These are phyloP conservation scores for Colletotrichum tofieldiae DNA, from an alignment of 2,329 filamentous ascomycete genomes.

Conservation along the genomic window DNA sequence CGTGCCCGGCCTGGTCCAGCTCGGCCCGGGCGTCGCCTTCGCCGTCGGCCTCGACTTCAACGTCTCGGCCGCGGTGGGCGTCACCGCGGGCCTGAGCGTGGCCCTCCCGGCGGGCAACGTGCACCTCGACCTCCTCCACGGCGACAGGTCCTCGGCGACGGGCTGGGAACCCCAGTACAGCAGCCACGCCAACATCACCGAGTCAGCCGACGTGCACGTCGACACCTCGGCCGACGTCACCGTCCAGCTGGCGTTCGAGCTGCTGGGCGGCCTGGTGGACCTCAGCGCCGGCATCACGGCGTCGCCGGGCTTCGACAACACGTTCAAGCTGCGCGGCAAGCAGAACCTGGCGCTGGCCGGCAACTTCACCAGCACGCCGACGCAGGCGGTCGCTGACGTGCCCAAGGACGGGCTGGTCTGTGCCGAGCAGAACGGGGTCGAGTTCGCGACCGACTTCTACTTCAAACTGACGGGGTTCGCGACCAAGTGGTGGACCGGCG, in stretches of 20 bases:
- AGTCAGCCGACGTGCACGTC: slow-evolving; percentile 51
- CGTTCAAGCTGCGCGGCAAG: slow-evolving; percentile 50
- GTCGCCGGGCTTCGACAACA: slow-evolving; percentile 55
- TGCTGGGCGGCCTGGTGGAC: slow-evolving; percentile 55
- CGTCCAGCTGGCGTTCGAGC: slow-evolving; percentile 56
- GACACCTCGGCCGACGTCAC: slow-evolving; percentile 55
- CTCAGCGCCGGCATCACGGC: slow-evolving; percentile 57
- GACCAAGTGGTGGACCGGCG: slow-evolving; percentile 47
- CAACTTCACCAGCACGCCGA: slow-evolving; percentile 28
- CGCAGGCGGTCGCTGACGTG: slow-evolving; percentile 31
- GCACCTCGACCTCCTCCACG: slow-evolving; percentile 56
- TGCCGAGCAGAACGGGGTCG: slow-evolving; percentile 46
- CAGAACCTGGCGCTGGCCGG: slow-evolving; percentile 45
- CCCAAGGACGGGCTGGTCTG: slow-evolving; percentile 44
- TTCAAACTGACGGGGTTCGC: slow-evolving; percentile 49
- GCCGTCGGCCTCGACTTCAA: slow-evolving; percentile 56
- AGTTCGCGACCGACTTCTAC: slow-evolving; percentile 48
- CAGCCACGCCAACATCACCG: slow-evolving; percentile 52
- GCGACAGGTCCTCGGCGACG: slow-evolving; percentile 47
- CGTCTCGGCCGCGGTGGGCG: slow-evolving; percentile 51
- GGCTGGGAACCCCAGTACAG: slow-evolving; percentile 57
- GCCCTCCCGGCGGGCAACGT: slow-evolving; percentile 54
- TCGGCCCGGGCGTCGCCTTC: slow-evolving; percentile 56
- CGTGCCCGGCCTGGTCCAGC: slow-evolving; percentile 58
- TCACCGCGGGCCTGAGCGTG: slow-evolving; percentile 52